These are phyloP conservation scores for Cyberlindnera euphorbiiphila DNA, from an alignment of 805 yeast genomes.

Conservation along the genomic window DNA sequence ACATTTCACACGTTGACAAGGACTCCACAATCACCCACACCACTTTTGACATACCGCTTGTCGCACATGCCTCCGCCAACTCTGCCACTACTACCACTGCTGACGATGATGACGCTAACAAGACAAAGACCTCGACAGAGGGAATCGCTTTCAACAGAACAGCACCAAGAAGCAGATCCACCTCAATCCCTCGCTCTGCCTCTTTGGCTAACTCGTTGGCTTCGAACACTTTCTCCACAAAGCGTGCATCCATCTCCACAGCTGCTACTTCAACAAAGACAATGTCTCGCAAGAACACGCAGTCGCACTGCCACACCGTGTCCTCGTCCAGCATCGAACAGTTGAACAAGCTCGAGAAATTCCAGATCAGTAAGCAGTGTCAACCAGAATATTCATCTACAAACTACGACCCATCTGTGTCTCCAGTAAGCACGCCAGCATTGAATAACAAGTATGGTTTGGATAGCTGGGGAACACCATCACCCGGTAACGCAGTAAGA, in stretches of 20 bases:
- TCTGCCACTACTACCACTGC: background rate
- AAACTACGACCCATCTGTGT: conserved; percentile 1
- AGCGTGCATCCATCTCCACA: conserved; percentile 24
- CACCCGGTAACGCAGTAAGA: conserved; percentile 19
- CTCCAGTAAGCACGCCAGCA: conserved; percentile 7
- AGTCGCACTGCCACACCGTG: conserved; percentile 10
- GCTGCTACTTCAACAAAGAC: conserved; percentile 19
- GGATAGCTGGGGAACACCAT: conserved; percentile 24
- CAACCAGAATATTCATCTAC: conserved; percentile 11
- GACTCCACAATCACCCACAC: conserved; percentile 17
- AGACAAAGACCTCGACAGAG: conserved; percentile 10
- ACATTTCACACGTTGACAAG: conserved; percentile 37
- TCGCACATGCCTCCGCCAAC: background rate
- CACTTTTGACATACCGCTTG: conserved; percentile 15
- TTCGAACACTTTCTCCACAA: conserved; percentile 16
- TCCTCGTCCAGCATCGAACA: conserved; percentile 24
- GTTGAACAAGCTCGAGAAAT: conserved; percentile 21
- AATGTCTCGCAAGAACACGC: conserved; percentile 13
- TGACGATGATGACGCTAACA: background rate
- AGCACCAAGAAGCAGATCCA: conserved; percentile 1
- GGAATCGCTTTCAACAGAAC: conserved; percentile 20
- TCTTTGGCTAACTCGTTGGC: conserved; percentile 22
- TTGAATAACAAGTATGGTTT: conserved; percentile 2
- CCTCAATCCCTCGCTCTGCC: conserved; percentile 16
- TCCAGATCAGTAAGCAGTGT: conserved; percentile 23